Conservation (phyloP, 768 basidiomycete species). For the Russula lepida region DNA sequence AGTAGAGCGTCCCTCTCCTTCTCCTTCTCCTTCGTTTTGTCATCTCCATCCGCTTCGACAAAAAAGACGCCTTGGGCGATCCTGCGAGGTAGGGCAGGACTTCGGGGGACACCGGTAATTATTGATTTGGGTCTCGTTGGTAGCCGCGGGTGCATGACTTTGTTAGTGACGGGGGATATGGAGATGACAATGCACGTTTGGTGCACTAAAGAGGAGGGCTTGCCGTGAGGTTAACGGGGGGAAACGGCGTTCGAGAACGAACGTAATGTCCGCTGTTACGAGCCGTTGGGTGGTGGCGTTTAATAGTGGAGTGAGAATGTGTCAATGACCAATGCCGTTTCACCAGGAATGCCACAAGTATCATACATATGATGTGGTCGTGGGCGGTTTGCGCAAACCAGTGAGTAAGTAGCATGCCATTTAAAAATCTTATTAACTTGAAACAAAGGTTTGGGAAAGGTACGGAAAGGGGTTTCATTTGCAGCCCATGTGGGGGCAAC, state of each 20-base stretch:
- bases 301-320: background rate
- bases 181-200: background rate
- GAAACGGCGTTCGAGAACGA: background rate
- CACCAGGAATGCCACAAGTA: constrained; percentile 2
- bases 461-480: background rate
- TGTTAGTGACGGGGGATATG: background rate
- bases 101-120: background rate
- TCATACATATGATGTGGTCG: background rate
- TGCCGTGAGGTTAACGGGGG: background rate
- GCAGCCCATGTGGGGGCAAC: no score
- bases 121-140: background rate
- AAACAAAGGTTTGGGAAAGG: background rate
- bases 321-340: background rate
- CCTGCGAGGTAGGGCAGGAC: background rate
- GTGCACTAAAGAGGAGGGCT: background rate
- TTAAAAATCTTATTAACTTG: background rate
- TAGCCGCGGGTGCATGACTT: background rate
- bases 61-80: constrained; percentile 12
- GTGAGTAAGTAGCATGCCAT: background rate
- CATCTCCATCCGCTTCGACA: background rate
- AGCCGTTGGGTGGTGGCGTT: background rate
- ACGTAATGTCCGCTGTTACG: background rate
- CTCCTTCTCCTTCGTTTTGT: background rate
- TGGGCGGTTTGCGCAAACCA: background rate
- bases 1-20: background rate